Base-by-base conservation (phyloP, 202 grass and related monocot species). In the Schoenoplectus tabernaemontani region DNA sequence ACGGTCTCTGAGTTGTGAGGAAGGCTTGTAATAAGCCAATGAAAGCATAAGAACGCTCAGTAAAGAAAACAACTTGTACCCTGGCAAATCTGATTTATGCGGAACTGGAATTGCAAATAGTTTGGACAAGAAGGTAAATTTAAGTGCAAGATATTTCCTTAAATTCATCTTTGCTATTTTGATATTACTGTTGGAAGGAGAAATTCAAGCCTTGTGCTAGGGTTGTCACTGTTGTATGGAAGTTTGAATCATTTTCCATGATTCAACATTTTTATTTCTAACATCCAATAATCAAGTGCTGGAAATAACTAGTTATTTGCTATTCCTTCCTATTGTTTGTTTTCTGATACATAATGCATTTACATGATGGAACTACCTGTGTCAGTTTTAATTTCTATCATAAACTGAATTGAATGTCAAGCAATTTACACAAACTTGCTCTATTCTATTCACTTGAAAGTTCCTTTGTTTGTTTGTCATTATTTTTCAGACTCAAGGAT, bases 91-190 rank as follows among this genome's bases (percentile, higher is more conserved):
- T 24, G 43, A 7, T 84, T 71, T 58, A 57, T 57, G 79, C 61
- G 62, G 41, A 84, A 60, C 54, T 82, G 44, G 44, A 57, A 28
- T n/a, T n/a, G n/a, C n/a, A n/a, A n/a, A n/a, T n/a, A n/a, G n/a
- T 33, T 51, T 53, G 73, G 78, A 80, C 64, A 0, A 26, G 36
- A 17, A 69, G 65, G 59, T 78, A 70, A 54, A 86, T 89, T 70
- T 82, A 42, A 75, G 26, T 34, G 71, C 56, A 56, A 75, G 71
- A 53, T n/a, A 9, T 53, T 71, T 5, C 15, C 47, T 3, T 75
- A 36, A 48, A 7, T 19, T 28, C n/a, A n/a, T 9, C n/a, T 75
- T 75, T 53, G 46, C 28, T 75, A 20, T 20, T 48, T 30, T 71
- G 67, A 24, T 47, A 46, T 30, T 28, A n/a, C n/a, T n/a, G n/a